Percentiles rank a stretch among this genome's conserved stretches.
phyloP scores from a whole-genome alignment of 2,329 filamentous ascomycete genomes.

The Fusarium sacchari region DNA sequence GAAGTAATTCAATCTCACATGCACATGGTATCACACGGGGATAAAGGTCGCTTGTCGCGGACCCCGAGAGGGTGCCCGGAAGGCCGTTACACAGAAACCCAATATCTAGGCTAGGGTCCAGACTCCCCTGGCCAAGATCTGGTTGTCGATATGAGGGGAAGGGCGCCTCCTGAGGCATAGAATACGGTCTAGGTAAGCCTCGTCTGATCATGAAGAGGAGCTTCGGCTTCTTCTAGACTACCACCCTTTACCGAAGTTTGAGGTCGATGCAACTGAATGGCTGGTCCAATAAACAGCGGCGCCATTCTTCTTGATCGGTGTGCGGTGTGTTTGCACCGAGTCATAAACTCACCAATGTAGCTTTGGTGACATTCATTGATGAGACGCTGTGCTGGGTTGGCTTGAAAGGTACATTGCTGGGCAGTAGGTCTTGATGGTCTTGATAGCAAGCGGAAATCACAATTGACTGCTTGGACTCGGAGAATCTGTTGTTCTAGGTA shows the following conservation, averaged over 20 bases:
- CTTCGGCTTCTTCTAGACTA: conserved; percentile 24
- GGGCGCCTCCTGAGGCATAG: neutral
- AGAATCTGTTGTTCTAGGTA: neutral
- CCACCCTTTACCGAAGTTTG: neutral
- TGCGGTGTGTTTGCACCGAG: neutral
- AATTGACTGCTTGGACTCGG: neutral
- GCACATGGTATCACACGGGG: neutral
- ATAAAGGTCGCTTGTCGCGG: neutral
- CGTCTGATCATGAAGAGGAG: neutral
- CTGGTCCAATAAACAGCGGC: neutral
- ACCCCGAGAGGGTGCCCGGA: neutral
- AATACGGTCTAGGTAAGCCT: conserved; percentile 16
- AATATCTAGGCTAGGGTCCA: conserved; percentile 2
- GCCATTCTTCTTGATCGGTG: neutral
- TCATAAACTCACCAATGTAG: neutral
- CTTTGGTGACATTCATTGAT: neutral
- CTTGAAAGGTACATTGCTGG: neutral
- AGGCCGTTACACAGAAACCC: neutral
- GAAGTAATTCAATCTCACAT: neutral
- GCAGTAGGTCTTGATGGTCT: neutral
- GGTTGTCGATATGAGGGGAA: neutral
- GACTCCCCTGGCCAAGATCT: conserved; percentile 1
- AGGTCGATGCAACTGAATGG: neutral
- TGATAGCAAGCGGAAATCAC: neutral
- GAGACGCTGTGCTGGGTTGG: neutral